phyloP scores from a whole-genome alignment of 108 stramenopile species.

The Cyclotella choctawhatcheeana region DNA sequence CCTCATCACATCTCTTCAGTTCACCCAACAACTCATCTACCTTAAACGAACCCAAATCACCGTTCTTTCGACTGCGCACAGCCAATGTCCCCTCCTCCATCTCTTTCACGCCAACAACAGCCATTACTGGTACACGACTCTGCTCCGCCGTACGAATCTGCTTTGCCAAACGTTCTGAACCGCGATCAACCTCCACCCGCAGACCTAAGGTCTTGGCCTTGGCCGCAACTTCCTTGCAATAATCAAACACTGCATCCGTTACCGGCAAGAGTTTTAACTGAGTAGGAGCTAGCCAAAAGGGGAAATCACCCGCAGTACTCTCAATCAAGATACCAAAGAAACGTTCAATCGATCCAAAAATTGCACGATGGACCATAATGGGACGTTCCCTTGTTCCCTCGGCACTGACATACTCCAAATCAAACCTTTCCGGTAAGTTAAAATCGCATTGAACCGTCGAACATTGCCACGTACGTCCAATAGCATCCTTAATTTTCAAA shows the following conservation, averaged over 20 bases:
- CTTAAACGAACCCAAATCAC: constrained; percentile 87
- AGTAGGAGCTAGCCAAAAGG: constrained; percentile 94
- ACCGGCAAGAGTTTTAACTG: constrained; percentile 95
- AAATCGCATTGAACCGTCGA: constrained; percentile 99
- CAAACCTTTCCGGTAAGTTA: constrained; percentile 98
- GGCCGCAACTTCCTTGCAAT: constrained; percentile 84
- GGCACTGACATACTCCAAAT: constrained; percentile 86
- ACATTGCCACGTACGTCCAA: constrained; percentile 98
- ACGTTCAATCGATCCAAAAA: constrained; percentile 97
- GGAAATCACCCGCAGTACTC: constrained; percentile 95
- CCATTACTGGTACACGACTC: constrained; percentile 93
- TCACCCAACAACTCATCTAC: constrained; percentile 80
- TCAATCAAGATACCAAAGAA: constrained; percentile 98
- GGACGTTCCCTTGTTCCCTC: constrained; percentile 82
- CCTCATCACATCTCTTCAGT: constrained; percentile 62
- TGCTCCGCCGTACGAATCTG: constrained; percentile 97
- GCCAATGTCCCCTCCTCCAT: constrained; percentile 86
- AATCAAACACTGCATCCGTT: constrained; percentile 90
- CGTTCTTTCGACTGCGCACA: constrained; percentile 82
- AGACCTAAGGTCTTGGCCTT: constrained; percentile 81
- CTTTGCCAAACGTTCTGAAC: constrained; percentile 92
- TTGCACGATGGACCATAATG: constrained; percentile 97
- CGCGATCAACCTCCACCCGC: constrained; percentile 91
- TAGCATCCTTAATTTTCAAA: constrained; percentile 97
- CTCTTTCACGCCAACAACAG: constrained; percentile 94